Evolutionary conservation across 2,329 filamentous ascomycete genomes (phyloP), one percentile per base, ranked within the genome.

Genomic region (Penicillium thymicola): DNA sequence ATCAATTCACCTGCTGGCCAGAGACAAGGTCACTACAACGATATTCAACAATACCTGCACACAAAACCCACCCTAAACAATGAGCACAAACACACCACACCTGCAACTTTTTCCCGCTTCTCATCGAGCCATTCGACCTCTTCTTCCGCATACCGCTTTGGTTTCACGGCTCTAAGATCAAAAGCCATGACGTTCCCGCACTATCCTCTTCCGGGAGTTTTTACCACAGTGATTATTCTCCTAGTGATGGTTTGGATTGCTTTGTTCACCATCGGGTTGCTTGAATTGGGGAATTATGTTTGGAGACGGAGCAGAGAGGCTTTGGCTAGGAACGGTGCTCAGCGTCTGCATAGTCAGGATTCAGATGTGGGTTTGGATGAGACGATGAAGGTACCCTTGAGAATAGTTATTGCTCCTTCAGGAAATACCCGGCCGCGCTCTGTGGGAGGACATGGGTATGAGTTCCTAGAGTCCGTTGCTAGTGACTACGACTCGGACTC

Each of bases 231-330:
- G 5, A 59, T 62, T 23, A 38, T 65, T 28, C 52, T 67, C 6
- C 49, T 67, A 9, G 54, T 49, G 13, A 47, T 68, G 50, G 59
- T 65, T 5, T 68, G 66, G 66, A 45, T 68, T 41, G 59, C 58
- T 3, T 60, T 67, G 4, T 50, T 68, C 16, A 58, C 43, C 3
- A 55, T 68, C 21, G 64, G 59, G 1, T n/a, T 67, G 51, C 51
- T 65, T 10, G 64, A 65, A 45, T 34, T 65, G 23, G 60, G 55
- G 1, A 62, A 56, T 32, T 63, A 63, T 51, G 2, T 66, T 18
- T 65, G 63, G 61, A 59, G 48, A 9, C 42, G 52, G 21, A 46
- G 43, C 11, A 18, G 13, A 21, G 11, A 16, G 11, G 36, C 51
- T 4, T 25, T 16, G 8, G 30, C n/a, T 43, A 43, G 25, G 1